A percentile compares a stretch with the other conserved stretches of the same genome.
These are phyloP conservation scores for Dalbergia oliveri DNA, from an alignment of 306 rosid species.

Conservation along the genomic window DNA sequence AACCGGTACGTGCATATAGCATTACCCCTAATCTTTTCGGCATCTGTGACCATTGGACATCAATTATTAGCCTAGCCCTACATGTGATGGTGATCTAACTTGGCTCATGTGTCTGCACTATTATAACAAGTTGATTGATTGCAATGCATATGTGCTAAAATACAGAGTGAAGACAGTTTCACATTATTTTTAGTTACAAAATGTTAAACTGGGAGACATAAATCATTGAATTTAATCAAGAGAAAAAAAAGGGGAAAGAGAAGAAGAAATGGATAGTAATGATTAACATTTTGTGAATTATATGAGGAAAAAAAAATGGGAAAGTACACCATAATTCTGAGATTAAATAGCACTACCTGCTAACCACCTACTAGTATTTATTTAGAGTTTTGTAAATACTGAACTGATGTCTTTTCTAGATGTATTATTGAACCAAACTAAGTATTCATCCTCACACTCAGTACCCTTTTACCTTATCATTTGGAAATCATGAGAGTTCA, in stretches of 20 bases:
- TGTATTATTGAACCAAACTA: constrained; percentile 31
- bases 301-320: background rate
- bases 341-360: constrained; percentile 23
- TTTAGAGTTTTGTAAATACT: background rate
- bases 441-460: constrained; percentile 14
- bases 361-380: constrained; percentile 39
- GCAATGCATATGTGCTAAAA: background rate
- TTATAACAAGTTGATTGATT: constrained; percentile 38
- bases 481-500: constrained; percentile 58
- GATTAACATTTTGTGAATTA: no score
- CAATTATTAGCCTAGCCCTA: constrained; percentile 33
- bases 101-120: constrained; percentile 34
- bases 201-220: no score
- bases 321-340: background rate
- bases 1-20: constrained; percentile 18
- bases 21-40: background rate
- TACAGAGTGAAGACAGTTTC: background rate
- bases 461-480: background rate
- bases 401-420: constrained; percentile 22
- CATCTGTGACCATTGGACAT: constrained; percentile 15
- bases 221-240: no score
- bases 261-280: background rate
- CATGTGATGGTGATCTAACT: constrained; percentile 41
- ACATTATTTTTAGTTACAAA: no score
- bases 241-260: no score